Base-by-base conservation (phyloP, 805 yeast species). In the Blastobotrys mokoenaii region DNA sequence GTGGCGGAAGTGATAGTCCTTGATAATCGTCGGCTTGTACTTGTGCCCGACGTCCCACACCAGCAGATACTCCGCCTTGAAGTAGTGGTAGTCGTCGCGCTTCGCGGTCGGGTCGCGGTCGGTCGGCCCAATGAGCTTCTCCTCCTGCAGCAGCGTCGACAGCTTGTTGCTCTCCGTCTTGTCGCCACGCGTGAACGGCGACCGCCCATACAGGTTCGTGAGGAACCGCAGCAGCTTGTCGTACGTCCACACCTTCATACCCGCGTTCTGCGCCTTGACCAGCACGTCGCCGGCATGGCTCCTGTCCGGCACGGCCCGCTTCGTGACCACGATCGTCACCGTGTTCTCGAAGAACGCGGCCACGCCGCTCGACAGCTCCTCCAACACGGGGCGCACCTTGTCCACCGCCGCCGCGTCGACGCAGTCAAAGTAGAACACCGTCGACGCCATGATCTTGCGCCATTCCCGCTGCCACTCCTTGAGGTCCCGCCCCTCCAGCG, bases 31-130 rank as follows among this genome's bases (percentile, higher is more conserved):
- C 0, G 97, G 96, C 46, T 95, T 76, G 50, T 82, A 80, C 18
- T 73, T 74, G 55, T 84, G 89, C 51, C 80, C 73, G 20, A 84
- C 69, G 58, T 93, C 98, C 65, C 82, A 90, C 33, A 87, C 81
- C 52, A 82, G 80, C 22, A 87, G 67, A 63, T 80, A 87, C 5
- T 81, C 77, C 33, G 81, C 79, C 42, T 79, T 80, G 62, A 93
- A 85, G 61, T 84, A 84, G 58, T 82, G 80, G 56, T 83, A 76
- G 60, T 90, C 96, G 55, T 85, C 95, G 46, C 96, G 71, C 52
- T 74, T 79, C 1, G 94, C 93, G 50, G 72, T 74, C 10, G 94
- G 93, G 61, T 89, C 96, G 52, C 95, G 76, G 62, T 89, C 97
- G 32, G 82, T 75, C 0, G 95, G 84, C 10, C 96, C 97, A 60